These are phyloP conservation scores for Spirogloea muscicola DNA, from an alignment of 139 green algal species.

Conservation along the genomic window DNA sequence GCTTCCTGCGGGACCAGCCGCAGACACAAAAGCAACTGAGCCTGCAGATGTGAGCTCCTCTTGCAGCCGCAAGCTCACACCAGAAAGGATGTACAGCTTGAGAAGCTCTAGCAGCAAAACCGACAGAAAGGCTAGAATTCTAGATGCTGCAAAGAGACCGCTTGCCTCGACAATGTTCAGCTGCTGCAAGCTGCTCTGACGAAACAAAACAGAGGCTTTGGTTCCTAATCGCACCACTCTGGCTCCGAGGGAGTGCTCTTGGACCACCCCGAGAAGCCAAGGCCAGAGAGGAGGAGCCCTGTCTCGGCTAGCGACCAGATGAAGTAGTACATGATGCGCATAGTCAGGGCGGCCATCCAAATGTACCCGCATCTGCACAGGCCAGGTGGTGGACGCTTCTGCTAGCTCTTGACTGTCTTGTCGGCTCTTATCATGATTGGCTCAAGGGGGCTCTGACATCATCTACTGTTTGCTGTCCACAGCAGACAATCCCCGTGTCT, in stretches of 20 bases:
- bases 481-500: too few species aligned
- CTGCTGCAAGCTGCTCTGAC: neutral
- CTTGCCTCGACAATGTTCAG: neutral
- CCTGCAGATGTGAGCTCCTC: neutral
- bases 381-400: too few species aligned
- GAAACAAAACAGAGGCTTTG: neutral
- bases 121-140: neutral
- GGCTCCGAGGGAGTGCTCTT: neutral
- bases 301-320: conserved; percentile 8
- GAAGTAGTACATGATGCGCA: conserved; percentile 33
- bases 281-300: conserved; percentile 1
- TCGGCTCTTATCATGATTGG: too few species aligned
- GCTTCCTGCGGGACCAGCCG: neutral
- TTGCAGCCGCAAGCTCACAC: neutral
- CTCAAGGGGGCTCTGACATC: too few species aligned
- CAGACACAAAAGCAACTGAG: neutral
- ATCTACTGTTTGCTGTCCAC: too few species aligned
- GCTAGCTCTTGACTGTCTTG: too few species aligned
- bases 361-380: neutral
- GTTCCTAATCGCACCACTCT: conserved; percentile 3
- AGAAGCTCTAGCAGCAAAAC: neutral
- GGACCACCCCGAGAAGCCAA: conserved; percentile 7
- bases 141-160: neutral
- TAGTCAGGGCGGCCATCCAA: neutral
- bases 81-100: neutral